These are phyloP conservation scores for Rhodamnia rubescens DNA, from an alignment of 345 rosid species.

Conservation along the genomic window DNA sequence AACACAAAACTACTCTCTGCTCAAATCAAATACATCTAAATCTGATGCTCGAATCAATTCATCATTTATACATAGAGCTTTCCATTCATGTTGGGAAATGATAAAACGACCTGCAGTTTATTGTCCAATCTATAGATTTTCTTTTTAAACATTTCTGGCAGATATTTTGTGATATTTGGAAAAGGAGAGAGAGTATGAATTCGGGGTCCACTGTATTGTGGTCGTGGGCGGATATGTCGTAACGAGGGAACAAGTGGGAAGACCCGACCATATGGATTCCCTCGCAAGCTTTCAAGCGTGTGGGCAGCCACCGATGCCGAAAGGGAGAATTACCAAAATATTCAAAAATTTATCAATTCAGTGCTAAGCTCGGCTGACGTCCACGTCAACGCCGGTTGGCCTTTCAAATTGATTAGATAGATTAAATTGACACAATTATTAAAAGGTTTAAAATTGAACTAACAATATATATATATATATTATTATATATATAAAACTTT, in stretches of 20 bases:
- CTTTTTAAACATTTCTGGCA: background rate
- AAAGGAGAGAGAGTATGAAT: background rate
- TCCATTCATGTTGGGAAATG: background rate
- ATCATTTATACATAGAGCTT: background rate
- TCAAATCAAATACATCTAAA: background rate
- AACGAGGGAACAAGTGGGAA: background rate
- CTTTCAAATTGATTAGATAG: too few relatives aligned
- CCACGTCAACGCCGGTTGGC: too few relatives aligned
- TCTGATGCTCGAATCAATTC: background rate
- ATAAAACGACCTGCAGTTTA: background rate
- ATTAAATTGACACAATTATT: too few relatives aligned
- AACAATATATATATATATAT: too few relatives aligned
- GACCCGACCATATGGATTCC: rapidly evolving
- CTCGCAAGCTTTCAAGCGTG: background rate
- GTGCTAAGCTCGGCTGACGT: too few relatives aligned
- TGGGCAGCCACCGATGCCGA: background rate
- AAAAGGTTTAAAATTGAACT: too few relatives aligned
- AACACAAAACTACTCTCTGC: background rate
- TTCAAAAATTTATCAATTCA: too few relatives aligned
- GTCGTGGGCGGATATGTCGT: background rate
- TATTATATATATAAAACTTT: too few relatives aligned
- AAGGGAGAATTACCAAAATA: too few relatives aligned
- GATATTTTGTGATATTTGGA: background rate
- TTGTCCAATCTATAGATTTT: background rate
- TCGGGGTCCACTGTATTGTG: background rate